A percentile compares a stretch with the other conserved stretches of the same genome.
These are phyloP conservation scores for Wallacemonas collosoma DNA, from an alignment of 208 protist genomes.

Conservation along the genomic window DNA sequence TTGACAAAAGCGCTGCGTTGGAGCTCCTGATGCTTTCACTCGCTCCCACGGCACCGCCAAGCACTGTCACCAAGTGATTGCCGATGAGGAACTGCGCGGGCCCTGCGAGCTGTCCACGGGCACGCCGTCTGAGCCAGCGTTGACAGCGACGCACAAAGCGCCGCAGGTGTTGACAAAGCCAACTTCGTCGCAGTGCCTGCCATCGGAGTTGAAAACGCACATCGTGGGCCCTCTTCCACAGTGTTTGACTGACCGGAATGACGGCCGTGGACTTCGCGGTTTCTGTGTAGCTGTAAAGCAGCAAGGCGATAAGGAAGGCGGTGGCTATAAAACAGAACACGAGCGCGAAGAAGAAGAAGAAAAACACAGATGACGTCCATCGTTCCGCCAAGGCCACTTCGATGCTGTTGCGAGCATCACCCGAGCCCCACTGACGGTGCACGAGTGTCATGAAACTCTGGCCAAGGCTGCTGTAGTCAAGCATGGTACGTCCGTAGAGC, in stretches of 20 bases:
- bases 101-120: constrained; percentile 2
- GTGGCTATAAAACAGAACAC: neutral
- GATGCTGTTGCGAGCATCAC: constrained; percentile 8
- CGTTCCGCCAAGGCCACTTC: neutral
- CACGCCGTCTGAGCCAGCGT: neutral
- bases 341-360: constrained; percentile 12
- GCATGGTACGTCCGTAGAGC: constrained; percentile 24
- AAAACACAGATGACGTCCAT: constrained; percentile 6
- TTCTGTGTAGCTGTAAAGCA: constrained; percentile 19
- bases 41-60: neutral
- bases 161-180: neutral
- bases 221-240: constrained; percentile 29
- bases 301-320: constrained; percentile 7
- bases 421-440: constrained; percentile 15
- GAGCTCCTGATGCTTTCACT: neutral
- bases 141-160: neutral
- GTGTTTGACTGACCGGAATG: constrained; percentile 17
- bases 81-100: neutral
- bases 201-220: constrained; percentile 19
- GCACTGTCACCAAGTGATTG: neutral
- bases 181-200: neutral
- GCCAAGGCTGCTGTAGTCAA: constrained; percentile 7
- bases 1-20: neutral
- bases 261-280: constrained; percentile 5
- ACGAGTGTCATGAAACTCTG: constrained; percentile 10